Conservation (phyloP, 139 green algal genomes). For the Closterium sp. region DNA sequence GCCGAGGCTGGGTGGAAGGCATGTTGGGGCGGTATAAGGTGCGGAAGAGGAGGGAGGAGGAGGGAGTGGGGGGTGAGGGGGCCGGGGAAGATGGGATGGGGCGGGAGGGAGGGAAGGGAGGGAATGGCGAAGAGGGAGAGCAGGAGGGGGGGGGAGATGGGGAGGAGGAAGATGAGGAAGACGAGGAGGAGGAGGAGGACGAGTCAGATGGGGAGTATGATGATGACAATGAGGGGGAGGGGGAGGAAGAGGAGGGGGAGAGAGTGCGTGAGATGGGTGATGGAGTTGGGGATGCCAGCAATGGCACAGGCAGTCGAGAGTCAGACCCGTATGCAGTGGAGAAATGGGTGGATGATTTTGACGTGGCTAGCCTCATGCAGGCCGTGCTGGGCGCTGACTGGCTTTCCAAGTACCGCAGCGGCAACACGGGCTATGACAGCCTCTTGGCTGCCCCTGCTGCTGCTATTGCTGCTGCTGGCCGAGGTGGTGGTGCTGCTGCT, state of each 20-base stretch:
- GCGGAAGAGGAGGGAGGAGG: not conserved
- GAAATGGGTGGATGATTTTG: not conserved
- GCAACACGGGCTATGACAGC: not conserved
- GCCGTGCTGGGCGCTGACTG: not conserved
- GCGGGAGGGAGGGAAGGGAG: not conserved
- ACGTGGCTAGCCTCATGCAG: not conserved
- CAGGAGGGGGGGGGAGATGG: not conserved
- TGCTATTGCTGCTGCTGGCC: not conserved
- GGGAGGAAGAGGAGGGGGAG: not conserved
- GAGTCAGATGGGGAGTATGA: not conserved
- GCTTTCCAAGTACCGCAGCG: not conserved
- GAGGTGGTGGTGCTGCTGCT: not conserved
- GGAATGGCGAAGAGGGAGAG: not conserved
- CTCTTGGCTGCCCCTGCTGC: not conserved
- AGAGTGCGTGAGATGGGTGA: not conserved
- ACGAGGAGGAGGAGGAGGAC: not conserved
- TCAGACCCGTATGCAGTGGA: not conserved
- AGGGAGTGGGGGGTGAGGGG: not conserved
- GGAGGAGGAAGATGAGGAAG: not conserved
- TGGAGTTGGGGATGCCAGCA: too few relatives aligned
- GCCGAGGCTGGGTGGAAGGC: not conserved
- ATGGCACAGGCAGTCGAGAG: not conserved
- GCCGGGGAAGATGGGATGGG: not conserved
- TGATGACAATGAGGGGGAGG: not conserved
- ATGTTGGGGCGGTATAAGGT: not conserved